Base-by-base conservation (phyloP, 2,329 filamentous ascomycete species). In the Fusarium sacchari region DNA sequence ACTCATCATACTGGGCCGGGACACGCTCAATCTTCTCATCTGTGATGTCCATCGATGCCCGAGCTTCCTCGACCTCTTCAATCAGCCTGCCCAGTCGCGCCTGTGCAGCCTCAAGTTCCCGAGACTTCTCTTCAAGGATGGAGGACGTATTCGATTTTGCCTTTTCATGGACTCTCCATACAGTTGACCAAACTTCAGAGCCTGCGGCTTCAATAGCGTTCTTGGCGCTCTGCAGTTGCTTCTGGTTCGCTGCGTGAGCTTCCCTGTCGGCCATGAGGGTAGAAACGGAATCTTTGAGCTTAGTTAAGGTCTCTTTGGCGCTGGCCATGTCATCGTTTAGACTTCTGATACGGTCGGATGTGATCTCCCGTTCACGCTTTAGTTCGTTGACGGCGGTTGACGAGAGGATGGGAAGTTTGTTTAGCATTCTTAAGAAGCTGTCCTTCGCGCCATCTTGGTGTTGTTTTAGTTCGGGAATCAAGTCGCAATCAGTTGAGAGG, bases 281-380 rank as follows among this genome's bases (percentile, higher is more conserved):
- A 28, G 43, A 28, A 14, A 26, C 13, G 6, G 43, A 4, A 20
- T 26, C 43, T 28, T 28, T 14, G 17, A 46, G 43, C 18, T 46
- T 46, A 10, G 24, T 1, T 13, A 10, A 1, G 17, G 11, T 3
- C 43, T 28, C 26, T 9, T 0, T 14, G 18, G 24, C 18, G 1
- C 13, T 28, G 4, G 18, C 9, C 13, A 22, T 0, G 12, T 22
- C 43, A 14, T 28, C 12, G 12, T 14, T 28, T 12, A 28, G 43
- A 28, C 43, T 14, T 22, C 20, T 46, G 24, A 46, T 1, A 28
- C 3, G 43, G 12, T 46, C 24, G 20, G n/a, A 20, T 2, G 20
- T 8, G 12, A 5, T 3, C 24, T 7, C 22, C 6, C 39, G 43
- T 20, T 22, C 43, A 14, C 7, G 13, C 12, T 12, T 6, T 14